phyloP scores from a whole-genome alignment of 345 rosid species.

The rapeseed (Brassica napus) region Da-Ae NC_063439.1:12136001-12136500 shows the following conservation, averaged over 20 bases:
- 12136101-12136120: slow-evolving; percentile 54
- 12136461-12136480: background rate
- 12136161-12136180: slow-evolving; percentile 45
- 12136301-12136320: slow-evolving; percentile 66
- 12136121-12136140: slow-evolving; percentile 56
- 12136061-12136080: slow-evolving; percentile 2
- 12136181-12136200: slow-evolving; percentile 73
- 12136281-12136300: slow-evolving; percentile 48
- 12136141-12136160: slow-evolving; percentile 45
- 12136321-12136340: slow-evolving; percentile 50
- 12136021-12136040: slow-evolving; percentile 49
- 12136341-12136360: slow-evolving; percentile 62
- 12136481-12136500: too few relatives aligned
- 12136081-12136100: slow-evolving; percentile 37
- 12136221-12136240: slow-evolving; percentile 74
- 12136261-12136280: slow-evolving; percentile 61
- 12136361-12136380: slow-evolving; percentile 49
- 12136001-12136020: slow-evolving; percentile 46
- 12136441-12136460: background rate
- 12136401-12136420: background rate
- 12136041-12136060: background rate
- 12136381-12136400: slow-evolving; percentile 45
- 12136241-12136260: slow-evolving; percentile 50
- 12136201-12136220: slow-evolving; percentile 95
- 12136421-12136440: background rate